Conservation (phyloP, 352 stramenopile species). For the Phytophthora sp. region DNA sequence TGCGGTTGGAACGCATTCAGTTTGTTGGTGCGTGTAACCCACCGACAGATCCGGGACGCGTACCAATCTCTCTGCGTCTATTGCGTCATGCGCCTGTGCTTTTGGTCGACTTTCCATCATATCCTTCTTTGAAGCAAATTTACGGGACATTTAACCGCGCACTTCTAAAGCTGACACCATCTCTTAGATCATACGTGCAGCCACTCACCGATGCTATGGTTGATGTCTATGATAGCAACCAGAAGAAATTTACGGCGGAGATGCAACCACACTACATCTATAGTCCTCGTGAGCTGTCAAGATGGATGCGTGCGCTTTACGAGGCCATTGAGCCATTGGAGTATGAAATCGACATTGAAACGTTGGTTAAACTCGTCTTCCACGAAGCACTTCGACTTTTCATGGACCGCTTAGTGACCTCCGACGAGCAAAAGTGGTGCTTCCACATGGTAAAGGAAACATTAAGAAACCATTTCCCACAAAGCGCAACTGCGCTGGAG, state of each 20-base stretch:
- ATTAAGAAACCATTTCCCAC: conserved; percentile 82
- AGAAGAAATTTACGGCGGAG: conserved; percentile 94
- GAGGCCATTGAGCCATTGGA: conserved; percentile 97
- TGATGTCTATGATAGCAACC: conserved; percentile 98
- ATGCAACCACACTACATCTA: conserved; percentile 99
- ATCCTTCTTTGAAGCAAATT: conserved; percentile 97
- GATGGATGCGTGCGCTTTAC: conserved; percentile 99
- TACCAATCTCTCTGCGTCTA: conserved; percentile 97
- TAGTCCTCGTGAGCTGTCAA: conserved; percentile 98
- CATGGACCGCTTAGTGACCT: conserved; percentile 97
- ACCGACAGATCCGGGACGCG: conserved; percentile 98
- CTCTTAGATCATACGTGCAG: conserved; percentile 96
- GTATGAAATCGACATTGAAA: conserved; percentile 95
- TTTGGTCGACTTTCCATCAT: conserved; percentile 98
- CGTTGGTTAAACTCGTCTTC: conserved; percentile 97
- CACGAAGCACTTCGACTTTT: conserved; percentile 99
- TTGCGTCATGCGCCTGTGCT: conserved; percentile 98
- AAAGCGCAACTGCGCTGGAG: conserved; percentile 78
- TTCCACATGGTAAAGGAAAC: conserved; percentile 89
- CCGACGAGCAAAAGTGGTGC: conserved; percentile 97
- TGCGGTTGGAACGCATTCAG: conserved; percentile 93
- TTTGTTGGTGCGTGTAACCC: conserved; percentile 99
- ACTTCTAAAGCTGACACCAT: conserved; percentile 98
- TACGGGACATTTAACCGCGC: conserved; percentile 99
- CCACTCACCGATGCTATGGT: conserved; percentile 99